Conservation (phyloP, 2,329 filamentous ascomycete genomes). For the Fonsecaea nubica region DNA sequence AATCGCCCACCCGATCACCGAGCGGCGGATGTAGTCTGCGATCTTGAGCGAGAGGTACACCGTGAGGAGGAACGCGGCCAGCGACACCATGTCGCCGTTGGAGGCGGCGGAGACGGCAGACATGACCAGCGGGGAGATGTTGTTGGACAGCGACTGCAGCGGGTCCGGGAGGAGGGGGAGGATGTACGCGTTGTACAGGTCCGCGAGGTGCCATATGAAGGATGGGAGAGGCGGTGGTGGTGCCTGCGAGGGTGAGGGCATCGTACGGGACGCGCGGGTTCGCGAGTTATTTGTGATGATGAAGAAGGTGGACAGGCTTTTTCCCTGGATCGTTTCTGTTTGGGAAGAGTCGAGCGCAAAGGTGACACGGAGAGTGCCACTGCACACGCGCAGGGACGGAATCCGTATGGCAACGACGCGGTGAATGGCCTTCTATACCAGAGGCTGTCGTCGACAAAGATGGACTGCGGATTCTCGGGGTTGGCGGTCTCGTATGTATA, state of each 20-base stretch:
- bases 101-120: constrained; percentile 42
- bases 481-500: too few species aligned
- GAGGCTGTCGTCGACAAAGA: background rate
- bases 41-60: constrained; percentile 36
- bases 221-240: constrained; percentile 21
- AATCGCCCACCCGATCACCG: constrained; percentile 38
- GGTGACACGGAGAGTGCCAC: background rate
- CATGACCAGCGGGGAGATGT: constrained; percentile 43
- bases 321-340: too few species aligned
- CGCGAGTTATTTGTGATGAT: too few species aligned
- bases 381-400: background rate
- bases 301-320: too few species aligned
- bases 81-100: constrained; percentile 33
- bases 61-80: constrained; percentile 34
- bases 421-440: background rate
- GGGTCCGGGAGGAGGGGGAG: constrained; percentile 38
- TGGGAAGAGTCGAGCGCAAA: too few species aligned
- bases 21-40: constrained; percentile 38
- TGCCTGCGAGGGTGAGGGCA: constrained; percentile 10
- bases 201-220: constrained; percentile 36
- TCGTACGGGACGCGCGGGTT: background rate
- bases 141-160: constrained; percentile 34
- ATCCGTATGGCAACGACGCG: too few species aligned
- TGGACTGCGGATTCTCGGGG: background rate
- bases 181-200: constrained; percentile 41